Percentiles rank a stretch among this genome's conserved stretches.
These are phyloP conservation scores for Solanum piurae DNA, from an alignment of 257 asterid species.

Conservation along the genomic window DNA sequence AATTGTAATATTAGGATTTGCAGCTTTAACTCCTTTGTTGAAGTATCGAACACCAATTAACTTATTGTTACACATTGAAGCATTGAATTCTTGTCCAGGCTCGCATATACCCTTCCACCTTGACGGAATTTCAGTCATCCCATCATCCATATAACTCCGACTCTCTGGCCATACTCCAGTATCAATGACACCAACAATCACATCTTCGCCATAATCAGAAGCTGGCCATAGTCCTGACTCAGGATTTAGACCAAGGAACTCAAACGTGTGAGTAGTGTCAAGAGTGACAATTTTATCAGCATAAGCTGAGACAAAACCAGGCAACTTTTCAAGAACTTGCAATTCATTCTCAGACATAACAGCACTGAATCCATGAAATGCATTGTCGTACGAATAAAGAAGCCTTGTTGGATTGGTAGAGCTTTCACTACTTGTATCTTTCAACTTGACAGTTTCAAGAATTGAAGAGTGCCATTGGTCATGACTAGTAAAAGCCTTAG, in stretches of 20 bases:
- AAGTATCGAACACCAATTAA: slow-evolving; percentile 43
- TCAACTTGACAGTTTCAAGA: slow-evolving; percentile 13
- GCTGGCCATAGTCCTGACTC: slow-evolving; percentile 51
- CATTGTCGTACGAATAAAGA: slow-evolving; percentile 39
- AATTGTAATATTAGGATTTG: slow-evolving; percentile 12
- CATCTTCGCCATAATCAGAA: slow-evolving; percentile 37
- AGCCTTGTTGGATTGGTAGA: slow-evolving; percentile 4
- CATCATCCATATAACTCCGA: slow-evolving; percentile 42
- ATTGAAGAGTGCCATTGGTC: slow-evolving; percentile 31
- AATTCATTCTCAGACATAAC: slow-evolving; percentile 32
- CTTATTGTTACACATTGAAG: slow-evolving; percentile 38
- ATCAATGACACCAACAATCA: slow-evolving; percentile 47
- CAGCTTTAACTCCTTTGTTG: slow-evolving; percentile 32
- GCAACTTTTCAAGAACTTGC: slow-evolving; percentile 16
- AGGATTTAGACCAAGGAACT: slow-evolving; percentile 35
- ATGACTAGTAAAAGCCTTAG: slow-evolving; percentile 23
- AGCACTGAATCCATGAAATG: slow-evolving; percentile 49
- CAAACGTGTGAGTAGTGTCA: slow-evolving; percentile 44
- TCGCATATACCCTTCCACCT: slow-evolving; percentile 52
- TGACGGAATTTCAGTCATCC: slow-evolving; percentile 31
- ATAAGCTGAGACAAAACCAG: slow-evolving; percentile 46
- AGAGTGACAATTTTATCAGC: slow-evolving; percentile 16
- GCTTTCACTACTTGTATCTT: neutral
- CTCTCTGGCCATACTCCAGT: slow-evolving; percentile 58
- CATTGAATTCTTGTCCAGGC: slow-evolving; percentile 36